Percentiles rank a stretch among this genome's conserved stretches.
phyloP scores from a whole-genome alignment of 2,329 filamentous ascomycete species.

The Verticillium dahliae region DNA sequence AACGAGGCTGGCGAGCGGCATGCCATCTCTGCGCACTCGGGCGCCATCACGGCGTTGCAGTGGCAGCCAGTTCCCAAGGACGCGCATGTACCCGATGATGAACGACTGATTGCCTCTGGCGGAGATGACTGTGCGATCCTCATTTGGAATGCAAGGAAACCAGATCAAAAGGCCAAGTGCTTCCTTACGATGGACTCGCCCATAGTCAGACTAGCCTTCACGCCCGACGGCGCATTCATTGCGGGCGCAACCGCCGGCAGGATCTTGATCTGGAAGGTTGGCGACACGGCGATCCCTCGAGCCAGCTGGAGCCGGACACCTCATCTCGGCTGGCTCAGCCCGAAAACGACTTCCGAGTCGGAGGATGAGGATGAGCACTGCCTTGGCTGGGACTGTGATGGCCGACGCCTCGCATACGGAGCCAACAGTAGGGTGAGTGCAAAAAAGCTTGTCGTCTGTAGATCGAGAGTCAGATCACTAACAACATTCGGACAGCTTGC shows the following conservation, averaged over 20 bases:
- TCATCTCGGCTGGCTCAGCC: conserved; percentile 53
- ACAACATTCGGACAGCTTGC: conserved; percentile 30
- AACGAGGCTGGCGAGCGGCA: conserved; percentile 45
- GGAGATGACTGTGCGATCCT: conserved; percentile 57
- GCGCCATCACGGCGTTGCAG: conserved; percentile 48
- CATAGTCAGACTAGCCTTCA: conserved; percentile 54
- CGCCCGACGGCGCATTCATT: conserved; percentile 56
- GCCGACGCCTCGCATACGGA: conserved; percentile 57
- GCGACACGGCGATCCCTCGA: conserved; percentile 49
- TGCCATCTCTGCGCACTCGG: conserved; percentile 53
- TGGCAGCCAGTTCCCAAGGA: conserved; percentile 48
- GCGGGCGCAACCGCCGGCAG: conserved; percentile 53
- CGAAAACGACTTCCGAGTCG: conserved; percentile 41
- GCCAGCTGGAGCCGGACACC: conserved; percentile 52
- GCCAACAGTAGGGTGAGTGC: conserved; percentile 53
- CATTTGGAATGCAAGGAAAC: conserved; percentile 53
- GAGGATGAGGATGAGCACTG: conserved; percentile 58
- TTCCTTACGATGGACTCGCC: conserved; percentile 55
- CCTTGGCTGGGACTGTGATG: conserved; percentile 55
- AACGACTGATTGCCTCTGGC: conserved; percentile 54
- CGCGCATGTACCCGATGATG: conserved; percentile 28
- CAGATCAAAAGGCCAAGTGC: conserved; percentile 47
- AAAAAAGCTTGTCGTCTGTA: not conserved
- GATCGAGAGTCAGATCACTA: not conserved
- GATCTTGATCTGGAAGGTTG: conserved; percentile 60